A percentile compares a stretch with the other conserved stretches of the same genome.
Evolutionary conservation across 1,139 yeast species (phyloP).

Genomic region (Citeromyces siamensis): DNA sequence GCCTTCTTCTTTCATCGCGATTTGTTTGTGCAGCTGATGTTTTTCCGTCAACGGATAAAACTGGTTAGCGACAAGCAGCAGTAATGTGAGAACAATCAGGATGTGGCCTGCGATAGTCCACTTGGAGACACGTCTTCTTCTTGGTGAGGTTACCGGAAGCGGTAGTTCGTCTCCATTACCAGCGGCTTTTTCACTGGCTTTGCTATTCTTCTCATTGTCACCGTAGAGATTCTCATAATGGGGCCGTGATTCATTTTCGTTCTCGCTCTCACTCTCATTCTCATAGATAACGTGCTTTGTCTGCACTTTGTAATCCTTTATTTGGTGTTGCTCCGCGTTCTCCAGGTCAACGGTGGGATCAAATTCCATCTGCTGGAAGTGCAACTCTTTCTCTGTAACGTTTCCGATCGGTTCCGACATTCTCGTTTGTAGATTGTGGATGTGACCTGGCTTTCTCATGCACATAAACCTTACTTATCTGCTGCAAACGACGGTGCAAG

Average conservation of each 20-base stretch:
- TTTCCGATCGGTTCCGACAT: not conserved
- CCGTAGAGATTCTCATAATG: slow-evolving; percentile 1
- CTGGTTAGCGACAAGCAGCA: slow-evolving; percentile 1
- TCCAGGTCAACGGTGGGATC: slow-evolving; percentile 15
- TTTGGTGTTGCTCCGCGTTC: slow-evolving; percentile 16
- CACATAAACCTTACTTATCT: slow-evolving; percentile 1
- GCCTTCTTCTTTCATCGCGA: not conserved
- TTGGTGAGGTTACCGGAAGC: slow-evolving; percentile 6
- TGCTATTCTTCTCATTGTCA: not conserved
- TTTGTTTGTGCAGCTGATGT: not conserved
- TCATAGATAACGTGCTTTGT: slow-evolving; percentile 2
- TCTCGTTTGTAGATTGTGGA: not conserved
- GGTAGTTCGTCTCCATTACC: slow-evolving; percentile 4
- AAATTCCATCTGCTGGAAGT: slow-evolving; percentile 13
- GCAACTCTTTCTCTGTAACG: slow-evolving; percentile 3
- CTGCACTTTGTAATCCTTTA: slow-evolving; percentile 15
- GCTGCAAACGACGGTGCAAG: not conserved
- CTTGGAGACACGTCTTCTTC: slow-evolving; percentile 3
- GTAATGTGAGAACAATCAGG: slow-evolving; percentile 1
- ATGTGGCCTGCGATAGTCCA: not conserved
- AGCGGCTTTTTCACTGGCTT: not conserved
- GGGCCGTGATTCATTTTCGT: slow-evolving; percentile 3
- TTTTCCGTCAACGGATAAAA: not conserved
- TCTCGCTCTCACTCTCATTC: too few relatives aligned
- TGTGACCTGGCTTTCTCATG: slow-evolving; percentile 4